Base-by-base conservation (phyloP, 2,329 filamentous ascomycete species). In the Cladophialophora chaetospira region DNA sequence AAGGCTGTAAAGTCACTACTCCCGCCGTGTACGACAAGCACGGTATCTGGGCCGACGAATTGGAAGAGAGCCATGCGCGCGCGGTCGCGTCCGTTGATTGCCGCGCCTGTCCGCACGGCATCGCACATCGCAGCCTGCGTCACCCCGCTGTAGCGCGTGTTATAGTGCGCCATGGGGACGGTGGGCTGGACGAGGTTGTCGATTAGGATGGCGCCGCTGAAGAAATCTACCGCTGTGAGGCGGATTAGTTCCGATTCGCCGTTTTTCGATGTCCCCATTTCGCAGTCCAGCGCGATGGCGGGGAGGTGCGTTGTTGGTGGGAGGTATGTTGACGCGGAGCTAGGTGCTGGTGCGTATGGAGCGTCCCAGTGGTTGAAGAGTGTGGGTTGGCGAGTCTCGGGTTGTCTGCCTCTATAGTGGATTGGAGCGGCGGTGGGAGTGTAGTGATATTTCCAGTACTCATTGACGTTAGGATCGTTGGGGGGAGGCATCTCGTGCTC, bases 191-290 rank as follows among this genome's bases (percentile, higher is more conserved):
- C 80, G 1, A 84, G 71, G 4, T 68, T 73, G 65, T 84, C 77
- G 26, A 84, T 65, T 1, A 84, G 73, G 9, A 78, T 63, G 11
- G 74, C 64, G 13, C 46, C 42, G 0, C 76, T 74, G 64, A 82
- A 81, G 63, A 79, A 81, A 64, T 83, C 81, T 23, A 84, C 64
- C 1, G 76, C 65, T 0, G 77, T 78, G 1, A 84, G 38, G 3
- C 80, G 79, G 55, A 84, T 81, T 5, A 84, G 68, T 58, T 83
- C 80, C 0, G 69, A 67, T 8, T 83, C 78, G 5, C 76, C 74
- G 4, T 68, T 69, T 6, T 63, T 61, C 1, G 76, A 69, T 0
- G 71, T 74, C 13, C 81, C 80, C 79, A 83, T 83, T 61, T 84
- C 81, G 60, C 81, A 83, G 58, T 83, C 80, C 3, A 84, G 68